Percentiles rank a stretch among this genome's conserved stretches.
Evolutionary conservation across 2,329 filamentous ascomycete genomes (phyloP).

Genomic region (Dactylonectria macrodidyma): DNA sequence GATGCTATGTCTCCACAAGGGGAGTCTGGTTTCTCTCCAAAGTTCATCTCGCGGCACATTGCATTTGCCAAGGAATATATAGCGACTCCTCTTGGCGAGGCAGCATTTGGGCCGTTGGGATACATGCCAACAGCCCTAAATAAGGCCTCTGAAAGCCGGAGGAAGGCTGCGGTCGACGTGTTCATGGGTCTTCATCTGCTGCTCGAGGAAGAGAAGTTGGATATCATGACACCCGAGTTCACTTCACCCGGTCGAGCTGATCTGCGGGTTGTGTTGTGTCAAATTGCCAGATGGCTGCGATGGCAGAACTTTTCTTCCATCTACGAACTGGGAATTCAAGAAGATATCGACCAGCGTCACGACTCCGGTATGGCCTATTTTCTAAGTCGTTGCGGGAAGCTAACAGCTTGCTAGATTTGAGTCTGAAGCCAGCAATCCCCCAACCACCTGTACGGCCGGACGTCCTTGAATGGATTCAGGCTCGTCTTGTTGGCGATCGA

Average conservation of each 20-base stretch:
- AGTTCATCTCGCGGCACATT: constrained; percentile 68
- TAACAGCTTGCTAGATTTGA: constrained; percentile 48
- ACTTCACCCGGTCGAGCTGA: constrained; percentile 61
- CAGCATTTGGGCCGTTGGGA: constrained; percentile 67
- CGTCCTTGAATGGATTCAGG: constrained; percentile 69
- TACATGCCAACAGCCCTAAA: constrained; percentile 75
- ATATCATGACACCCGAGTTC: constrained; percentile 67
- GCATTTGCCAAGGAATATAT: constrained; percentile 77
- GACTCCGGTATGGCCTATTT: constrained; percentile 55
- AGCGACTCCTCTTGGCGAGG: constrained; percentile 69
- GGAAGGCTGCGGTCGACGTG: constrained; percentile 75
- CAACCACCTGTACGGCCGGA: constrained; percentile 56
- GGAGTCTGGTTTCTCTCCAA: constrained; percentile 45
- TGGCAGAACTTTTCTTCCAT: constrained; percentile 70
- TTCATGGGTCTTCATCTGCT: constrained; percentile 86
- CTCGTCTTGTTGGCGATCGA: constrained; percentile 57
- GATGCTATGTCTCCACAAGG: constrained; percentile 48
- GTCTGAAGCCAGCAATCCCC: constrained; percentile 51
- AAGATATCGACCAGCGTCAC: constrained; percentile 58
- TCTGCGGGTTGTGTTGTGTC: constrained; percentile 82
- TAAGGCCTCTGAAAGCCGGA: constrained; percentile 69
- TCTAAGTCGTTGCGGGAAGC: neutral
- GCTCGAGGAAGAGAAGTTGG: constrained; percentile 91
- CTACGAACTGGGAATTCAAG: constrained; percentile 69
- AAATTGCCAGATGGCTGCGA: constrained; percentile 86